Evolutionary conservation across 192 early-diverging fungal genomes (phyloP).

Genomic region (Entomortierella lignicola): DNA sequence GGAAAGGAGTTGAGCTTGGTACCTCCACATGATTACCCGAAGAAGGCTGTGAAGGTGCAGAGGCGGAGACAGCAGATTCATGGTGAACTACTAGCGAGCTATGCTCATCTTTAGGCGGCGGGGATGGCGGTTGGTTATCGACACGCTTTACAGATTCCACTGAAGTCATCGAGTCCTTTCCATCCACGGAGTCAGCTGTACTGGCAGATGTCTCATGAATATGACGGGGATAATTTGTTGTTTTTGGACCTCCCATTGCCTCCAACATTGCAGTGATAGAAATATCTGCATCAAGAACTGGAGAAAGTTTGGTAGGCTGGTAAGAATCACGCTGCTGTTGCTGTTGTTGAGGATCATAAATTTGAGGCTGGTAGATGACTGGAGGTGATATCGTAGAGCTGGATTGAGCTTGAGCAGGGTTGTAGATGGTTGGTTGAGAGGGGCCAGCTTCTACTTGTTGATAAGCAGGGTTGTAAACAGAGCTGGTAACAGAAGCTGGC

Average conservation of each 20-base stretch:
- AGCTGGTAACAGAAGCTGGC: not conserved
- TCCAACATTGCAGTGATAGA: slow-evolving; percentile 24
- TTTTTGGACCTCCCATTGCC: not conserved
- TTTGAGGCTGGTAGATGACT: slow-evolving; percentile 29
- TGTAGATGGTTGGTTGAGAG: slow-evolving; percentile 13
- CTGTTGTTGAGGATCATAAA: slow-evolving; percentile 2
- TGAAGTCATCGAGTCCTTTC: slow-evolving; percentile 30
- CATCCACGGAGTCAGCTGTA: slow-evolving; percentile 11
- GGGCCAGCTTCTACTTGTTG: not conserved
- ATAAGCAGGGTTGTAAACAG: not conserved
- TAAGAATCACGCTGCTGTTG: slow-evolving; percentile 1
- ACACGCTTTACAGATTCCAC: slow-evolving; percentile 14
- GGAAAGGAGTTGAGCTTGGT: not conserved
- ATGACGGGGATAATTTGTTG: slow-evolving; percentile 8
- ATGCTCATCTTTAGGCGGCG: slow-evolving; percentile 32
- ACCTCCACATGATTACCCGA: not conserved
- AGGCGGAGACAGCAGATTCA: not conserved
- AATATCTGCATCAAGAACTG: not conserved
- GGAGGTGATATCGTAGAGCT: slow-evolving; percentile 1
- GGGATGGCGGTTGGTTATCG: slow-evolving; percentile 24
- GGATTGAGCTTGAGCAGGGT: slow-evolving; percentile 8
- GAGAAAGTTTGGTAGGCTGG: not conserved
- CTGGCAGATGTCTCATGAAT: slow-evolving; percentile 28
- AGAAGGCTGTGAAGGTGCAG: not conserved
- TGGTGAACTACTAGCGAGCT: slow-evolving; percentile 18